Base-by-base conservation (phyloP, 208 protist genomes). In the Dictyostelium gargantuum region DNA sequence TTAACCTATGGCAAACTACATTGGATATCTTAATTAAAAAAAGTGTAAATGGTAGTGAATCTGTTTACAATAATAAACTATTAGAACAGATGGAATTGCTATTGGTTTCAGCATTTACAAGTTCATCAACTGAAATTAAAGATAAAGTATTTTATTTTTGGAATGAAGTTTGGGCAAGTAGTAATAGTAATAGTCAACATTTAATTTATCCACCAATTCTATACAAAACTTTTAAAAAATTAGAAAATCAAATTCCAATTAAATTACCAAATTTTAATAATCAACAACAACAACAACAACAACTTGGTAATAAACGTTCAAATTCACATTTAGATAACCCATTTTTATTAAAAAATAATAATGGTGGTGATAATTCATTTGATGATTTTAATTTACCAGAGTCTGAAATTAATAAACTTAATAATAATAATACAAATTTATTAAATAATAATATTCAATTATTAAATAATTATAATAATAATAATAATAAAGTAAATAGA, bases 101-200 rank as follows among this genome's bases (percentile, higher is more conserved):
- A 4, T 58, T 80, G 17, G 13, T 58, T 6, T 23, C 5, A 17
- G 46, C 50, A n/a, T 89, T 89, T 19, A 26, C 17, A 15, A 68
- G 48, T 38, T 38, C 48, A 66, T 26, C n/a, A 38, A 26, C 19
- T 68, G 21, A 68, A 26, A 79, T 79, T 26, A 63, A 44, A 38
- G 38, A 89, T 17, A 68, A 48, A 21, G 48, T 50, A 38, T 54
- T 89, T 6, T 26, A 52, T 0, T 89, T 89, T 66, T 89, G 82
- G 82, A 89, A 89, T 52, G 8, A 32, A 26, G 42, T 40, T 38
- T 89, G 76, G 76, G 54, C 23, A 29, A 48, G 68, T 17, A 23
- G 3, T 23, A 0, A 17, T 35, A n/a, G 9, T 40, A 70, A 70
- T 70, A 26, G 6, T 1, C n/a, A 54, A 38, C 1, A n/a, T 46